phyloP scores from a whole-genome alignment of 2,329 filamentous ascomycete species.

The Aspergillus brasiliensis region DNA sequence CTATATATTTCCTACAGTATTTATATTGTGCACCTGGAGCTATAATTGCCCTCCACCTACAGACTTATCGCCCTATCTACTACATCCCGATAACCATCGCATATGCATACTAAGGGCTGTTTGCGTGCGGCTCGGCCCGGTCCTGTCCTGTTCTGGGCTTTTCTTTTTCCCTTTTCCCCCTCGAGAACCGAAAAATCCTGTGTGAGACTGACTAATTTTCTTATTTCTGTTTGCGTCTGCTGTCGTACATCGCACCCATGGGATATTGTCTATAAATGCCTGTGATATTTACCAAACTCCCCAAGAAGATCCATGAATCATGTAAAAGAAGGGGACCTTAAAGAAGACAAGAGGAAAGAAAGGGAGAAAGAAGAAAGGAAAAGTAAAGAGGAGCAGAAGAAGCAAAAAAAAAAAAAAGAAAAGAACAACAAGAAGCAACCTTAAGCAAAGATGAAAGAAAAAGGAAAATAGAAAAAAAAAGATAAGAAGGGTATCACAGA shows the following conservation, averaged over 20 bases:
- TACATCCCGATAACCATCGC: too few relatives aligned
- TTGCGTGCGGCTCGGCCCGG: too few relatives aligned
- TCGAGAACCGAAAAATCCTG: not conserved
- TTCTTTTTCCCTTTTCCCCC: not conserved
- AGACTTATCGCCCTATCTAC: too few relatives aligned
- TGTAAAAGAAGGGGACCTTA: not conserved
- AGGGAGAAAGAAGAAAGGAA: slow-evolving; percentile 4
- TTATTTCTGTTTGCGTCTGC: slow-evolving; percentile 10
- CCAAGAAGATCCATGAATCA: slow-evolving; percentile 12
- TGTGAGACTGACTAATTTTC: slow-evolving; percentile 12
- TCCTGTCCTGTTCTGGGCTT: too few relatives aligned
- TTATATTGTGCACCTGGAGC: too few relatives aligned
- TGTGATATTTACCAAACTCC: slow-evolving; percentile 33
- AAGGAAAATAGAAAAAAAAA: slow-evolving; percentile 14
- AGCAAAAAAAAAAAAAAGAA: slow-evolving; percentile 9
- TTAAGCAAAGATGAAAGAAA: slow-evolving; percentile 20
- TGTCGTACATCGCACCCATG: slow-evolving; percentile 15
- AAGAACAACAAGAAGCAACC: slow-evolving; percentile 9
- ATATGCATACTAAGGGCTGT: too few relatives aligned
- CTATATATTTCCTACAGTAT: too few relatives aligned
- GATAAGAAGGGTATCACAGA: slow-evolving; percentile 55
- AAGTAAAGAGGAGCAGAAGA: slow-evolving; percentile 3
- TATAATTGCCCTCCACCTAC: too few relatives aligned
- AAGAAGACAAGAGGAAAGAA: not conserved
- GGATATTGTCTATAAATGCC: slow-evolving; percentile 30